Conservation (phyloP, 768 basidiomycete genomes). For the Boletus tomentosulus region DNA sequence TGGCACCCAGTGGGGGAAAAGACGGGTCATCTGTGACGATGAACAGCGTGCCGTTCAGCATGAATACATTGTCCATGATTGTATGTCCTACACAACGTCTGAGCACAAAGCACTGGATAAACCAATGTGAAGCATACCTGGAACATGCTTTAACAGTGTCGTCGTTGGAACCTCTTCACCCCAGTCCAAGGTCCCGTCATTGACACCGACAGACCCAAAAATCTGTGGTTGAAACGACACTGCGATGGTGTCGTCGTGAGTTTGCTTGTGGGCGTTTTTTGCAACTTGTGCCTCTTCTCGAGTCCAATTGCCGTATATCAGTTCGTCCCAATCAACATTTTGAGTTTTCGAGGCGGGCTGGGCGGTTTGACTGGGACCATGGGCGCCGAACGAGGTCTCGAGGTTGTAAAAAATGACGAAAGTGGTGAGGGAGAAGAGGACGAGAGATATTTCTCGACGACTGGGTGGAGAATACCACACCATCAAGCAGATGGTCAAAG, state of each 20-base stretch:
- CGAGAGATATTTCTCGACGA: conserved; percentile 67
- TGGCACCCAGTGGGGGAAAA: conserved; percentile 53
- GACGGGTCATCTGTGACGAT: conserved; percentile 65
- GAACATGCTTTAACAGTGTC: conserved; percentile 55
- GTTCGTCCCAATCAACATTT: conserved; percentile 50
- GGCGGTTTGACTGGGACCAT: conserved; percentile 41
- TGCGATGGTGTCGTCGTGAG: conserved; percentile 36
- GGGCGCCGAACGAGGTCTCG: conserved; percentile 54
- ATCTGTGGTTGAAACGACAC: conserved; percentile 21
- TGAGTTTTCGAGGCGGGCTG: conserved; percentile 25
- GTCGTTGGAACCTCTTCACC: conserved; percentile 51
- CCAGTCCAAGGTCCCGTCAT: conserved; percentile 57
- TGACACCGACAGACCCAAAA: conserved; percentile 33
- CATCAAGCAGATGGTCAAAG: conserved; percentile 33
- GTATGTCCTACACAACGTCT: conserved; percentile 60
- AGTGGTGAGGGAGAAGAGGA: conserved; percentile 59
- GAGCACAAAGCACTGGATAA: background rate
- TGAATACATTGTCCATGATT: conserved; percentile 75
- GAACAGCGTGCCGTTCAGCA: conserved; percentile 69
- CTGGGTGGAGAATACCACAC: conserved; percentile 64
- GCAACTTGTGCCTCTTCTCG: conserved; percentile 62
- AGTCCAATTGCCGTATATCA: conserved; percentile 67
- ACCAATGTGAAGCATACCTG: conserved; percentile 43
- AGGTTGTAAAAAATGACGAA: conserved; percentile 76
- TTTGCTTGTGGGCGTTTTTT: conserved; percentile 48